Percentiles rank a stretch among this genome's conserved stretches.
Conservation (phyloP, 306 rosid genomes). For the Vigna hirtella region DNA sequence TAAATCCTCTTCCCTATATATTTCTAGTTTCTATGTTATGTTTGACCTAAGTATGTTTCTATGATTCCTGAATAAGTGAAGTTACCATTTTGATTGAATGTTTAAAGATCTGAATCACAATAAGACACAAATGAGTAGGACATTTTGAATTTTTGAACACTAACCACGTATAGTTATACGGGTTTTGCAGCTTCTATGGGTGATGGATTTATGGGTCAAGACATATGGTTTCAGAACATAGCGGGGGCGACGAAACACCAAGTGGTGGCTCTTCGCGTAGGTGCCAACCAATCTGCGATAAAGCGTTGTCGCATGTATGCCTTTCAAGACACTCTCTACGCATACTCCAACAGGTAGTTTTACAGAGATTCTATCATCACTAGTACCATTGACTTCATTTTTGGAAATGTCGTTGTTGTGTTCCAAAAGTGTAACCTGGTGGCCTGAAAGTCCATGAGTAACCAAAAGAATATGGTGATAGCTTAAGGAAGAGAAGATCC, state of each 20-base stretch:
- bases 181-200: neutral
- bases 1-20: no score
- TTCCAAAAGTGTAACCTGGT: conserved; percentile 60
- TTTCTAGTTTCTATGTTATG: no score
- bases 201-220: neutral
- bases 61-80: no score
- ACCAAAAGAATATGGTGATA: conserved; percentile 63
- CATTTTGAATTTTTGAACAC: no score
- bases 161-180: no score
- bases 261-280: neutral
- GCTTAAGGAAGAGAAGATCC: conserved; percentile 71
- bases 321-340: neutral
- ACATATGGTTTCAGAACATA: neutral
- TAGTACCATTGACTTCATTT: neutral
- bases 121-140: no score
- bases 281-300: neutral
- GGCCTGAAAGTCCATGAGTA: conserved; percentile 61
- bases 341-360: neutral
- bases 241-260: neutral
- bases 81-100: no score
- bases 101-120: no score
- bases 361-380: neutral
- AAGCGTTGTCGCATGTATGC: neutral
- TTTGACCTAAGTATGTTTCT: no score
- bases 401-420: conserved; percentile 30